Conservation (phyloP, 23 red algal genomes). For the Gracilariopsis chorda region DNA sequence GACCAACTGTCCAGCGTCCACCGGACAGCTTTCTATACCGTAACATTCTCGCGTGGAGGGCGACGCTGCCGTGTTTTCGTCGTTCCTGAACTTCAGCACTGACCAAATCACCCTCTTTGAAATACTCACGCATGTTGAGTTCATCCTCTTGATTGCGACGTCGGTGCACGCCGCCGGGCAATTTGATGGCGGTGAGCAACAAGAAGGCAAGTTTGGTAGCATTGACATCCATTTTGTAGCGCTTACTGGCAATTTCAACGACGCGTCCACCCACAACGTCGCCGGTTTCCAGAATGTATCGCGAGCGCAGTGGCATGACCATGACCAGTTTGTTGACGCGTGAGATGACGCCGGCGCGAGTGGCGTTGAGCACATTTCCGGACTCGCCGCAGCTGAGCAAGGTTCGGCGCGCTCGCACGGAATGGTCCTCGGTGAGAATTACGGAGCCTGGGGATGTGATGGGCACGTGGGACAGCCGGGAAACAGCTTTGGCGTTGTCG, state of each 20-base stretch:
- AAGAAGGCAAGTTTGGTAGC: slow-evolving; percentile 74
- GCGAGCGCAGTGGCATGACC: slow-evolving; percentile 74
- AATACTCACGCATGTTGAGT: slow-evolving; percentile 93
- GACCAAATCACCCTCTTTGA: slow-evolving; percentile 83
- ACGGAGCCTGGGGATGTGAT: slow-evolving; percentile 39
- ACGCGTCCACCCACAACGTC: slow-evolving; percentile 97
- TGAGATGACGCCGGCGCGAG: slow-evolving; percentile 75
- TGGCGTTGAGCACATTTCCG: slow-evolving; percentile 68
- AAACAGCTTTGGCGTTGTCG: background rate
- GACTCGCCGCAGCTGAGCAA: slow-evolving; percentile 15
- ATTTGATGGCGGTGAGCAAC: slow-evolving; percentile 81
- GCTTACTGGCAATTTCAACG: slow-evolving; percentile 59
- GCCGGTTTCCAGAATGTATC: slow-evolving; percentile 89
- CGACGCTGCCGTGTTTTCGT: slow-evolving; percentile 76
- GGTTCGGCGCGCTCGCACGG: slow-evolving; percentile 50
- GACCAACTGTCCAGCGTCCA: slow-evolving; percentile 76
- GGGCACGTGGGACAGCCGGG: slow-evolving; percentile 53
- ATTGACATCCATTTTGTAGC: slow-evolving; percentile 87
- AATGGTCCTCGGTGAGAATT: slow-evolving; percentile 52
- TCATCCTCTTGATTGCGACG: slow-evolving; percentile 91
- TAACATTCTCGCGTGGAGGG: slow-evolving; percentile 81
- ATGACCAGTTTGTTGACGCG: slow-evolving; percentile 97
- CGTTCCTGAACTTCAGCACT: slow-evolving; percentile 96
- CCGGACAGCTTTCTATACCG: slow-evolving; percentile 73
- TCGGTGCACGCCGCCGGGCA: slow-evolving; percentile 90